Base-by-base conservation (phyloP, 1,284 basidiomycete species). In the Cryptococcus depauperatus region DNA sequence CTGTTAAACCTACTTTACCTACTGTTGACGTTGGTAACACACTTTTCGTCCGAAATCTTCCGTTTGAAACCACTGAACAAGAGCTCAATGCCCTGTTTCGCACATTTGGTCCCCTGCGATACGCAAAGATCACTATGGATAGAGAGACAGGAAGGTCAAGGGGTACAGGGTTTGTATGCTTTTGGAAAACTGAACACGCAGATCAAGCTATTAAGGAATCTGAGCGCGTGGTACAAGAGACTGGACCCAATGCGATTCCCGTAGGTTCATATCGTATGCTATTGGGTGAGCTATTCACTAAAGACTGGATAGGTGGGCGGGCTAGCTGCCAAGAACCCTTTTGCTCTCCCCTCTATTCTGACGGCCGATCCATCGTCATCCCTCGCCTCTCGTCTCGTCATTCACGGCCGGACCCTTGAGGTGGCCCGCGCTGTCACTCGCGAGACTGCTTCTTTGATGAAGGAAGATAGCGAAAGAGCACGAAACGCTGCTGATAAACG, bases 91-190 rank as follows among this genome's bases (percentile, higher is more conserved):
- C 78, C 23, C 66, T 92, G 84, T 92, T 96, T 75, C 84, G 86
- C 34, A 72, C 81, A 0, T 98, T 95, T 62, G 95, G 95, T 0
- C 84, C 90, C 3, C 74, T 99, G 18, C 83, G 91, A 21, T 99
- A 98, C 67, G 92, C 88, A 3, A 81, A 87, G 26, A 87, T 98
- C 46, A 86, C 92, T 0, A 77, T 93, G 71, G 95, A 98, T 61
- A 77, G 75, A 14, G 79, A 77, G 1, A 89, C 84, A 1, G 86
- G 84, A 16, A 82, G 90, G 39, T 89, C 91, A 26, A 78, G 89
- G 38, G 95, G 95, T 8, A 96, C 91, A 0, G 95, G 90, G 0
- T 99, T 99, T 66, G 90, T 85, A 0, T 97, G 91, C 69, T 97
- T 95, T 73, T 97, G 93, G 93, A 90, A 93, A 53, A 80, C 79